Conservation (phyloP, 495 filamentous ascomycete genomes). For the Aspergillus sclerotioniger region DNA sequence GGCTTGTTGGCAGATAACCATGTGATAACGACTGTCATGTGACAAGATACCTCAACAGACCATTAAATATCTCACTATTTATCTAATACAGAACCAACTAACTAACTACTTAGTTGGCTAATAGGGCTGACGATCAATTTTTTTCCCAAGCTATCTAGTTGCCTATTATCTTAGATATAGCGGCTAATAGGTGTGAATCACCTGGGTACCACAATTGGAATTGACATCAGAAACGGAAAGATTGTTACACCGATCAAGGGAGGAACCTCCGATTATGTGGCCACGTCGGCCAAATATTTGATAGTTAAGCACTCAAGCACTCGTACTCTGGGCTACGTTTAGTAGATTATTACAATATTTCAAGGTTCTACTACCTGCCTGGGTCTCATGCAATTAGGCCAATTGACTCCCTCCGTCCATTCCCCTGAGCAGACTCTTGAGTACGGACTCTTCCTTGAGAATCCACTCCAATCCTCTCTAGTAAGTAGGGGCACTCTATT, state of each 20-base stretch:
- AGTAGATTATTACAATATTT: background rate
- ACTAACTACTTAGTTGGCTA: background rate
- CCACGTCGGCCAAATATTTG: conserved; percentile 7
- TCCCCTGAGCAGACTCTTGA: conserved; percentile 11
- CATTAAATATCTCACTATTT: too few species aligned
- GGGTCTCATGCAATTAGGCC: conserved; percentile 9
- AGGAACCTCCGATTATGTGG: conserved; percentile 6
- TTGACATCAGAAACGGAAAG: background rate
- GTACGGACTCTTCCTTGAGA: conserved; percentile 13
- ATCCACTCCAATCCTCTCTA: conserved; percentile 5
- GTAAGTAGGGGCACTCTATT: background rate
- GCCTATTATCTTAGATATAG: background rate
- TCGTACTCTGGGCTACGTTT: conserved; percentile 7
- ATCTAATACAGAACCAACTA: too few species aligned
- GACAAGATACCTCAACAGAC: too few species aligned
- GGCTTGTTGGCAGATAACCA: too few species aligned
- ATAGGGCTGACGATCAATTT: too few species aligned
- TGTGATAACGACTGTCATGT: too few species aligned
- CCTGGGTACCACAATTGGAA: background rate
- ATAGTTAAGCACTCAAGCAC: conserved; percentile 8
- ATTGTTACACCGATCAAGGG: conserved; percentile 4
- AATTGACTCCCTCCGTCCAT: conserved; percentile 6
- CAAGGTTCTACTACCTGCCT: conserved; percentile 10
- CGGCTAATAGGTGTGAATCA: background rate
- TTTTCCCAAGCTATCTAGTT: background rate